Evolutionary conservation across 495 filamentous ascomycete genomes (phyloP), one percentile per base, ranked within the genome.

Genomic region (Aspergillus indologenus): DNA sequence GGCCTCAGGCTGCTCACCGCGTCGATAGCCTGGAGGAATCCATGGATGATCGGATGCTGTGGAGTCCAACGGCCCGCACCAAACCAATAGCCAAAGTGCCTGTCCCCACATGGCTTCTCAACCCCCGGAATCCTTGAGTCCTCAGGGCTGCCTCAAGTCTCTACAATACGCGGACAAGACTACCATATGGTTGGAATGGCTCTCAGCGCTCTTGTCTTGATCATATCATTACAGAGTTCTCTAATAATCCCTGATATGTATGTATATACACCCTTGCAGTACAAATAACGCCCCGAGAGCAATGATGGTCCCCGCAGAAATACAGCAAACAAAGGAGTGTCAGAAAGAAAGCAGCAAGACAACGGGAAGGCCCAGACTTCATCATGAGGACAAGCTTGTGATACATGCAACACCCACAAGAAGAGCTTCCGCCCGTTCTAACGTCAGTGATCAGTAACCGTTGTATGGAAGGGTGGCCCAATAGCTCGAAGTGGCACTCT

Each of bases 381-480:
- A 15, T 40, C 29, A 51, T 24, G 19, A 50, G 14, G 23, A 14
- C 24, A 11, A 31, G 4, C n/a, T 26, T 51, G 14, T 24, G 11
- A 20, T 51, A 31, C 31, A 31, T 31, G 31, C 48, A 51, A 15
- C 12, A 8, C 43, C 3, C 15, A 18, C 44, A 31, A 24, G 29
- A 8, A 15, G 23, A 20, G 19, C 9, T 31, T 19, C 23, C 12
- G 17, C 14, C 48, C 18, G 23, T 18, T 14, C 12, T 43, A 11
- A 34, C 42, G 15, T 26, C 3, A 34, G n/a, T 19, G 7, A 12
- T 61, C 48, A 64, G 34, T 61, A 67, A 17, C 56, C 52, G 11
- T 53, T 47, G 29, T 62, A 67, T 19, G 61, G 24, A 29, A 64
- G 51, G 19, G 61, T 43, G 1, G 57, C 46, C 65, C 65, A 67